phyloP scores from a whole-genome alignment of 495 filamentous ascomycete species.

The Xeromyces bisporus region DNA sequence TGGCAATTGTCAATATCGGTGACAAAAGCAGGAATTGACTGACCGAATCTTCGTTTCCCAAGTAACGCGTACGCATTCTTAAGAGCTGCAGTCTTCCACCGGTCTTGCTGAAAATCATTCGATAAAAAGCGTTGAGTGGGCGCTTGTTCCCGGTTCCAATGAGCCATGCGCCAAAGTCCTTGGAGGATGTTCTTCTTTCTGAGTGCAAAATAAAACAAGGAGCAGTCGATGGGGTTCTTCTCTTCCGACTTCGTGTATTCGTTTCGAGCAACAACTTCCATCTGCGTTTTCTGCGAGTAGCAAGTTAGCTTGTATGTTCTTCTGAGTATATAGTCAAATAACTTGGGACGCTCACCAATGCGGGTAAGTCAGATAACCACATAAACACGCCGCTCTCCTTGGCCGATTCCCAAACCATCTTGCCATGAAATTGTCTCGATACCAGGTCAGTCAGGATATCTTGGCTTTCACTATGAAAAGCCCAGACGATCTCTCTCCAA shows the following conservation, averaged over 20 bases:
- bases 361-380: slow-evolving; percentile 68
- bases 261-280: slow-evolving; percentile 79
- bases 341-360: slow-evolving; percentile 42
- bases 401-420: slow-evolving; percentile 70
- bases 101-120: slow-evolving; percentile 72
- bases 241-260: slow-evolving; percentile 80
- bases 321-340: background rate
- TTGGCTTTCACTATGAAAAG: slow-evolving; percentile 78
- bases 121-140: slow-evolving; percentile 59
- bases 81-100: slow-evolving; percentile 78
- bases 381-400: slow-evolving; percentile 82
- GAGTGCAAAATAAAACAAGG: slow-evolving; percentile 78
- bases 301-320: slow-evolving; percentile 7
- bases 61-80: slow-evolving; percentile 98
- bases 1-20: background rate
- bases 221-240: slow-evolving; percentile 89
- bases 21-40: slow-evolving; percentile 4
- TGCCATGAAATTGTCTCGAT: slow-evolving; percentile 58
- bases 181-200: slow-evolving; percentile 82
- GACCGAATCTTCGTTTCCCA: slow-evolving; percentile 77
- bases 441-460: slow-evolving; percentile 85
- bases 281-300: slow-evolving; percentile 45
- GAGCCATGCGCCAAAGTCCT: slow-evolving; percentile 90
- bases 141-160: slow-evolving; percentile 71
- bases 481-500: slow-evolving; percentile 93